Base-by-base conservation (phyloP, 2,329 filamentous ascomycete genomes). In the Aspergillus tanneri region DNA sequence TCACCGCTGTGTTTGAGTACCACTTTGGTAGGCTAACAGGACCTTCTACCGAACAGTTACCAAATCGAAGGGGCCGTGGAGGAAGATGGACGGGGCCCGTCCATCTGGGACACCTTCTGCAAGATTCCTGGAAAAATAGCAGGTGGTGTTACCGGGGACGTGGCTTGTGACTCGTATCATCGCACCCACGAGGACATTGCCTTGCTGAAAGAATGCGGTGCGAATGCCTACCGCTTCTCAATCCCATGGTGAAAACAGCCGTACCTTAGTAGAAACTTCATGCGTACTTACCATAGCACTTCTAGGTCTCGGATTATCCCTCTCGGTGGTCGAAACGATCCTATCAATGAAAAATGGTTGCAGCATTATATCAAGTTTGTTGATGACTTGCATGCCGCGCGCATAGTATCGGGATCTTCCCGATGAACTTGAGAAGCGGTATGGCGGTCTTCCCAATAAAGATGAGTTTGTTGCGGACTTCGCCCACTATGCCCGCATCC, bases 41-140 rank as follows among this genome's bases (percentile, higher is more conserved):
- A 14, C 25, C 24, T 18, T 18, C 19, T n/a, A 25, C 6, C 21
- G 25, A n/a, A 30, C 64, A 93, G 89, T 66, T 95, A 93, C 75
- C 89, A 95, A 69, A 87, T 95, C 59, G 90, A 95, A 75, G 90
- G 90, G 49, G 84, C 83, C 39, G 76, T 79, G 30, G 76, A 86
- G 39, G 81, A 85, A 64, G 89, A 92, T 65, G 90, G 89, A 56
- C 87, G 89, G 55, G 86, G 82, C 18, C 84, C 88, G 46, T 89
- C 86, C 53, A 93, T 95, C 69, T 95, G 90, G 90, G 90, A 95
- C 72, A 85, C 81, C n/a, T 95, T 95, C 74, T 91, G 87, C 72
- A 81, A 81, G 54, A 85, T 83, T 45, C 84, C 86, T 5, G 88
- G 88, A 62, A 95, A 93, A 72, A 90, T 93, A 61, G 88, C 88